Evolutionary conservation across 139 green algal species (phyloP), one percentile per base, ranked within the genome.

Genomic region (Chlamydomonas applanata): DNA sequence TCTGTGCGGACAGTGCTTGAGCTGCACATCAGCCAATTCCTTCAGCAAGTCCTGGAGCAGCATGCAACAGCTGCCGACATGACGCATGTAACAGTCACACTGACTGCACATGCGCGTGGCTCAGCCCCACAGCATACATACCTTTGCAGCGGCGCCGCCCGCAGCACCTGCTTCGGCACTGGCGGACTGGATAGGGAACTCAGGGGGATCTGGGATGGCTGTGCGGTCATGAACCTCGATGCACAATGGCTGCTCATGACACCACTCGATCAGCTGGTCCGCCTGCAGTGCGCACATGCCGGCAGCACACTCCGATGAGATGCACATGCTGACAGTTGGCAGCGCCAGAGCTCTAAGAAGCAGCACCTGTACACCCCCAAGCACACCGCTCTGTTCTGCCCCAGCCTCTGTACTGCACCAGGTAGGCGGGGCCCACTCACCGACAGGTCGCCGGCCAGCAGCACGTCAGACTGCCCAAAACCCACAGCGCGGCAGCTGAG

Each of bases 181-280:
- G 7, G 11, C 25, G 2, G 35, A 17, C 2, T 49, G 32, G 46
- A 86, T 57, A 13, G 83, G 61, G 71, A 86, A 86, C 74, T 84
- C 77, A 13, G 83, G 79, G 11, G 76, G 77, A 30, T 86, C 77
- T 4, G 75, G 77, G 3, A 79, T 72, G 4, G 77, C 80, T 3
- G 67, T 80, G 32, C 83, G 64, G 80, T 89, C 83, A 56, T 89
- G 83, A 20, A 89, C 77, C 57, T 86, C 71, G 29, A 89, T 33
- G 20, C 36, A 45, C 40, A 88, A 64, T 0, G 72, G 69, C 0
- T 20, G 27, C 14, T 72, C 72, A 40, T 73, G 53, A 52, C 72
- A 80, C 46, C 75, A 76, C 63, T 68, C 46, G 36, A 85, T 35
- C 79, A 83, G 69, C 69, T 79, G 30, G 19, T 75, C 69, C 54